phyloP scores from a whole-genome alignment of 345 rosid genomes.

The Brassica juncea region DNA sequence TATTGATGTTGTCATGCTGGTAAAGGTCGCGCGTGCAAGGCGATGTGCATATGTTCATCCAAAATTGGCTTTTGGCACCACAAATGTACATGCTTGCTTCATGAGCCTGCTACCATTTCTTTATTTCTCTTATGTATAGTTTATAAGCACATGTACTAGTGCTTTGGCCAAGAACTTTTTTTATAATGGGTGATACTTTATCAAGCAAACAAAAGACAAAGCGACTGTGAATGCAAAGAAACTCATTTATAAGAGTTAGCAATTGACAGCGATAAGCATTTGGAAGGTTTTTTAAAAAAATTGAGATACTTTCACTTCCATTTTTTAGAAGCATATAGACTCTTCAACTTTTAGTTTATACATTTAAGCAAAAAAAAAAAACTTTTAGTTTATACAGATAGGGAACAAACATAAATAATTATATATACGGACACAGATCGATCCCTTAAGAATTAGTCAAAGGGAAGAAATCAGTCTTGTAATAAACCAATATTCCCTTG shows the following conservation, averaged over 20 bases:
- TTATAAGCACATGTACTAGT: neutral
- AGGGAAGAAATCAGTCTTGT: neutral
- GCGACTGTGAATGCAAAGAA: neutral
- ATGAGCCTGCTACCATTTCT: constrained; percentile 15
- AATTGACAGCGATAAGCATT: neutral
- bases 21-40: constrained; percentile 35
- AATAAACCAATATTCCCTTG: neutral
- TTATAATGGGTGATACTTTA: neutral
- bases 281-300: neutral
- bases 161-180: neutral
- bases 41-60: neutral
- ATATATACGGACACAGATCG: constrained; percentile 1
- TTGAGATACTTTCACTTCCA: neutral
- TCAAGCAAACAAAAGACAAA: neutral
- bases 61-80: constrained; percentile 21
- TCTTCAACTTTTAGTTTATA: neutral
- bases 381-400: neutral
- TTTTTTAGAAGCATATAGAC: neutral
- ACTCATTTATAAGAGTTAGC: neutral
- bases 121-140: constrained; percentile 2
- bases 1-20: constrained; percentile 7
- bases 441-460: neutral
- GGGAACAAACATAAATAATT: neutral
- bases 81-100: constrained; percentile 39
- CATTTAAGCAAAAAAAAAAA: no score